These are phyloP conservation scores for Geranium brycei DNA, from an alignment of 345 rosid genomes.

Conservation along the genomic window DNA sequence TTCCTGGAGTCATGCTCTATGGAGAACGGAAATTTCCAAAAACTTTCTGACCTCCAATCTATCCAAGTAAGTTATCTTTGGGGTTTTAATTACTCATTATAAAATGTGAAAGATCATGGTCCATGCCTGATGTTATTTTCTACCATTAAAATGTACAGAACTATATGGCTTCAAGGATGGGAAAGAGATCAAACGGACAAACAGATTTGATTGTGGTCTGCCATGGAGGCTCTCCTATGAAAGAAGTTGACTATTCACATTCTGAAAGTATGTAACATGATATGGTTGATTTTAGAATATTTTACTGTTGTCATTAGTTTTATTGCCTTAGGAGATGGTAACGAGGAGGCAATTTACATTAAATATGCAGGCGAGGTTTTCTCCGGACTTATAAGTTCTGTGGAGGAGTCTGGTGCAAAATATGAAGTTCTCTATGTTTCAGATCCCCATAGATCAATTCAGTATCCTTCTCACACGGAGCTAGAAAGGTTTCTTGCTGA, in stretches of 20 bases:
- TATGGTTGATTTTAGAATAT: background rate
- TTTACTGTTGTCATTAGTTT: too few relatives aligned
- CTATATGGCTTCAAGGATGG: constrained; percentile 48
- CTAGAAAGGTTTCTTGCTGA: constrained; percentile 84
- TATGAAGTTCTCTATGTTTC: constrained; percentile 74
- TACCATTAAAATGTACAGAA: constrained; percentile 32
- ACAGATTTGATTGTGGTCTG: constrained; percentile 71
- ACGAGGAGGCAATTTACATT: background rate
- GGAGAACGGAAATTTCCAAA: constrained; percentile 46
- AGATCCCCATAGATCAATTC: constrained; percentile 42
- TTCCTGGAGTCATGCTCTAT: constrained; percentile 61
- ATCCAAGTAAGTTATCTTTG: constrained; percentile 35
- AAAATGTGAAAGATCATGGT: too few relatives aligned
- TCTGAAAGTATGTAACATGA: constrained; percentile 39
- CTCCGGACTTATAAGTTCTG: constrained; percentile 49
- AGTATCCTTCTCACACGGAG: constrained; percentile 43
- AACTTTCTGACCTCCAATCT: constrained; percentile 45
- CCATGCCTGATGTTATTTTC: too few relatives aligned
- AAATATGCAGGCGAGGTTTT: constrained; percentile 47
- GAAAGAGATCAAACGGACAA: constrained; percentile 43
- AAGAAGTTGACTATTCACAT: constrained; percentile 24
- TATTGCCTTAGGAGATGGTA: too few relatives aligned
- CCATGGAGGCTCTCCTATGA: constrained; percentile 27
- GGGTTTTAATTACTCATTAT: background rate
- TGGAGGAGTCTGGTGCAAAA: constrained; percentile 53